These are phyloP conservation scores for Backusella tarrabulga DNA, from an alignment of 192 early-diverging fungal genomes.

Conservation along the genomic window DNA sequence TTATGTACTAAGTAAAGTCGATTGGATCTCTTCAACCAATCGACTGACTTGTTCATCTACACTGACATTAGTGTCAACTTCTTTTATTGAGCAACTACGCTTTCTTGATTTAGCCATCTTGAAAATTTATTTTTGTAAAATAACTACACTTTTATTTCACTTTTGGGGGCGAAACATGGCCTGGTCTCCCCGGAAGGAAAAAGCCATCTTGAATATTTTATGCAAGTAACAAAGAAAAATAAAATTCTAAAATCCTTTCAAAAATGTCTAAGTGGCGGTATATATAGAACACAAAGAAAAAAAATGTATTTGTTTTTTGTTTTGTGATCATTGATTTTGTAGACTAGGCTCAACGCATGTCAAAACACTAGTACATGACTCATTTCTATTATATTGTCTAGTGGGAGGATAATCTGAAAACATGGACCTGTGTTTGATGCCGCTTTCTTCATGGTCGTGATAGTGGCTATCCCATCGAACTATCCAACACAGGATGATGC, in stretches of 20 bases:
- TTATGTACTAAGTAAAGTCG: not conserved
- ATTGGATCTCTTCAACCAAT: not conserved
- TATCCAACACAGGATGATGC: constrained; percentile 42
- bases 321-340: not conserved
- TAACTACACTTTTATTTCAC: no score
- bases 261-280: no score
- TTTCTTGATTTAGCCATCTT: not conserved
- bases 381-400: not conserved
- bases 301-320: not conserved
- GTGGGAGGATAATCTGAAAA: not conserved
- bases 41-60: not conserved
- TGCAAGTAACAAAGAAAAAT: not conserved
- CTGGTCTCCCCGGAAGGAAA: no score
- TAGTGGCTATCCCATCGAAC: constrained; percentile 29
- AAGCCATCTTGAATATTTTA: not conserved
- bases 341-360: constrained; percentile 10
- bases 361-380: constrained; percentile 3
- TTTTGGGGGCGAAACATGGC: no score
- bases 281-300: not conserved
- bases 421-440: not conserved
- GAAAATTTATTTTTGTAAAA: no score
- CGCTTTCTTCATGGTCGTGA: not conserved
- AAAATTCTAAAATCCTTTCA: not conserved
- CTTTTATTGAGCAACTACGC: not conserved
- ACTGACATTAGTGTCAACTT: not conserved